Evolutionary conservation across 305 asterid species (phyloP), one percentile per base, ranked within the genome.

Genomic region (Striga hermonthica): DNA sequence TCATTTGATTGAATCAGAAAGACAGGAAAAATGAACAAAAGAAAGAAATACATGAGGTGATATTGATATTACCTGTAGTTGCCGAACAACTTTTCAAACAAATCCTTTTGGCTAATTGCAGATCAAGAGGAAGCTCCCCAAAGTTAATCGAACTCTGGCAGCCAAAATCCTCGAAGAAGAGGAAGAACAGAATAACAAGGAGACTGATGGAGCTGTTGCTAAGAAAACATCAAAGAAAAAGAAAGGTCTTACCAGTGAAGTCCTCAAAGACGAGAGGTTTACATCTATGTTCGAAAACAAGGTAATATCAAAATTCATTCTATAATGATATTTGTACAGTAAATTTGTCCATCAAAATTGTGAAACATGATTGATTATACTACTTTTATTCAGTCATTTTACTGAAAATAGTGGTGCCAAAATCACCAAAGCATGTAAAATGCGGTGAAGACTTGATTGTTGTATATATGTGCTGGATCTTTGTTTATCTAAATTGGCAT

Each of bases 111-210:
- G 22, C 38, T 14, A 4, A 5, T 35, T 72, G 72, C 81, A 92
- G 98, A 76, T 83, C 39, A 87, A 80, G 73, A 83, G 75, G 77
- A 89, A 78, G 81, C 82, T 92, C 49, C 98, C 98, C 0, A 92
- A 84, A 70, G 93, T 81, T 60, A 92, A 92, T 73, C 81, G 90
- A 58, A 66, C 67, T 40, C 68, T 92, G 74, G 87, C 82, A 53
- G 65, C 80, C 70, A 75, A 71, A 43, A 70, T 87, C 73, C 89
- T 83, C 72, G 83, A 84, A 64, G 82, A 83, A 57, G 98, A 91
- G 74, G 94, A 82, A 71, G 87, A 82, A 67, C 90, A 79, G 61
- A 75, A 77, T 72, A 81, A 82, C 36, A 74, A 78, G 74, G 69
- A 63, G 72, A 84, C 52, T 65, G 76, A 15, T 61, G 90, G 81